Conservation (phyloP, 495 filamentous ascomycete genomes). For the Glutinoglossum americanum region DNA sequence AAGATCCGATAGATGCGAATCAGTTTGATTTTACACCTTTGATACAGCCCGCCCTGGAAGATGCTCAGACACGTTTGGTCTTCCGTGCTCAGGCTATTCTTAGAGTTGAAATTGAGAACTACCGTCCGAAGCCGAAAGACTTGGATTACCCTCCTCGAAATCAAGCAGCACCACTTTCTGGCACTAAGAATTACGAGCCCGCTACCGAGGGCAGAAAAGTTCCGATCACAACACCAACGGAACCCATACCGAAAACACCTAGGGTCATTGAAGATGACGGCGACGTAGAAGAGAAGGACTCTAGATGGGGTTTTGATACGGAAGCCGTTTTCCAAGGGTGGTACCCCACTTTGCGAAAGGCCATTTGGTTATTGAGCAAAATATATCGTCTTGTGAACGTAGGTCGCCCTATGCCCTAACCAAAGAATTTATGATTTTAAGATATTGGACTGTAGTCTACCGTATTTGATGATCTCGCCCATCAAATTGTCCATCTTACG, state of each 20-base stretch:
- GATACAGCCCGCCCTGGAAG: slow-evolving; percentile 46
- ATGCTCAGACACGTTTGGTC: slow-evolving; percentile 55
- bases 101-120: slow-evolving; percentile 46
- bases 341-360: slow-evolving; percentile 54
- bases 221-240: slow-evolving; percentile 22
- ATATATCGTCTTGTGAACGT: slow-evolving; percentile 73
- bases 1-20: slow-evolving; percentile 28
- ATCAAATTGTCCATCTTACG: slow-evolving; percentile 57
- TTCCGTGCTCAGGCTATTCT: slow-evolving; percentile 46
- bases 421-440: not conserved
- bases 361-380: slow-evolving; percentile 61
- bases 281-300: slow-evolving; percentile 7
- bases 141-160: slow-evolving; percentile 40
- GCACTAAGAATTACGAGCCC: slow-evolving; percentile 22
- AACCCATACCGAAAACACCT: slow-evolving; percentile 29
- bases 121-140: slow-evolving; percentile 45
- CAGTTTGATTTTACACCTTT: slow-evolving; percentile 45
- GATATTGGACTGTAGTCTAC: slow-evolving; percentile 26
- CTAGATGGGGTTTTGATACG: slow-evolving; percentile 12
- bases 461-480: slow-evolving; percentile 58
- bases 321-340: slow-evolving; percentile 26
- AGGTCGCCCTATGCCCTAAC: slow-evolving; percentile 15
- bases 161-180: slow-evolving; percentile 23
- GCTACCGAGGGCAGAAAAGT: slow-evolving; percentile 17
- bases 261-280: slow-evolving; percentile 29